These are phyloP conservation scores for Zymoseptoria tritici DNA, from an alignment of 2,329 filamentous ascomycete species.

Conservation along the genomic window DNA sequence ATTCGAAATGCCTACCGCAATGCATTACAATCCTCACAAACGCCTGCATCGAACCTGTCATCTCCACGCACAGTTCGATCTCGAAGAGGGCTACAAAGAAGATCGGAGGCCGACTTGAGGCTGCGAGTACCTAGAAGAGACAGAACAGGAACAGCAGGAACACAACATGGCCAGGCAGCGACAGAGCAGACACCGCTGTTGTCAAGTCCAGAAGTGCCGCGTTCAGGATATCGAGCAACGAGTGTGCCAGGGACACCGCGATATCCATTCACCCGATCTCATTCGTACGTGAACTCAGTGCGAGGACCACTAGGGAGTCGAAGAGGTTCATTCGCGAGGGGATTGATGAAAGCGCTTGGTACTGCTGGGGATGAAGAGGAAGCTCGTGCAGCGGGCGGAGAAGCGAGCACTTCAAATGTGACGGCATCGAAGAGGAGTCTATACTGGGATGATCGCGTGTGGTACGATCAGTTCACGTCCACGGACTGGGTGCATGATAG, in stretches of 20 bases:
- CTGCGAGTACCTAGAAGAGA: conserved; percentile 21
- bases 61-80: not conserved
- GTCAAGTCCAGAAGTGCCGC: conserved; percentile 26
- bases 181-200: conserved; percentile 45
- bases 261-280: conserved; percentile 27
- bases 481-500: conserved; percentile 98
- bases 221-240: conserved; percentile 18
- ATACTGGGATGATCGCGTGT: conserved; percentile 76
- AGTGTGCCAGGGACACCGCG: conserved; percentile 23
- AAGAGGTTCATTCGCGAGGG: conserved; percentile 38
- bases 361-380: conserved; percentile 12
- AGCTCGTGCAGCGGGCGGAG: not conserved
- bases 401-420: conserved; percentile 29
- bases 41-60: not conserved
- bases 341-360: conserved; percentile 21
- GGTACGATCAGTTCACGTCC: conserved; percentile 98
- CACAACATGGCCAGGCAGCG: conserved; percentile 15
- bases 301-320: conserved; percentile 32
- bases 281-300: conserved; percentile 24
- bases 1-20: conserved; percentile 30
- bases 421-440: conserved; percentile 59
- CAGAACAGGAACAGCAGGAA: not conserved
- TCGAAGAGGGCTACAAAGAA: conserved; percentile 7
- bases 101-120: conserved; percentile 31
- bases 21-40: conserved; percentile 23